Conservation (phyloP, 2,329 filamentous ascomycete species). For the Ceratocystis cubensis region DNA sequence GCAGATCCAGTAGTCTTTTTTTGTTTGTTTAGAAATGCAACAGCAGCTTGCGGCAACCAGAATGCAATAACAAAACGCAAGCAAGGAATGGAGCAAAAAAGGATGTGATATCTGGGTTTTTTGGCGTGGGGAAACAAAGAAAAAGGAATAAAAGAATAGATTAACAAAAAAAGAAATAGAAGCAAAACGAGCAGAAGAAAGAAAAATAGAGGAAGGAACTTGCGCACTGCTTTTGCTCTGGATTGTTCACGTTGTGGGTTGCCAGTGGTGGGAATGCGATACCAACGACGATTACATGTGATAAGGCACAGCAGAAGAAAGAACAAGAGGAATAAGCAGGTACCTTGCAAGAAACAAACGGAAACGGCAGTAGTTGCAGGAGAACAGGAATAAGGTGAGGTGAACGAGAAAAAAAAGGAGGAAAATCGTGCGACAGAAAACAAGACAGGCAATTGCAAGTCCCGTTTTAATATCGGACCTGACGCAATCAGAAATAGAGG, state of each 20-base stretch:
- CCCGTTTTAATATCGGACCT: neutral
- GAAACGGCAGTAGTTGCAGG: neutral
- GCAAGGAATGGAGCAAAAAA: neutral
- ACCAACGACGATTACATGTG: neutral
- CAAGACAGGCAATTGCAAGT: neutral
- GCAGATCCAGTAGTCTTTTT: neutral
- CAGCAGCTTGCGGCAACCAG: neutral
- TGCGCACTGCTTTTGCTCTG: neutral
- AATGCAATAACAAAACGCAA: neutral
- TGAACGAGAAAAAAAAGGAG: neutral
- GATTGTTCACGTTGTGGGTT: neutral
- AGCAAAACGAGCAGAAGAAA: neutral
- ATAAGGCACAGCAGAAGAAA: neutral
- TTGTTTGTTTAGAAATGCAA: neutral
- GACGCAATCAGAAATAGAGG: neutral
- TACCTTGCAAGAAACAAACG: neutral
- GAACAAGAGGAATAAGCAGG: neutral
- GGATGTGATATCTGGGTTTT: neutral
- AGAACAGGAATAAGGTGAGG: neutral
- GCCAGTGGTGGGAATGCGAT: neutral
- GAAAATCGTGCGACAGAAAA: neutral
- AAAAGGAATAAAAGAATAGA: neutral
- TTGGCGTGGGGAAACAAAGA: no score
- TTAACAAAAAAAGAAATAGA: neutral
- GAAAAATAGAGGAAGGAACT: neutral